These are phyloP conservation scores for Mycena maculata DNA, from an alignment of 768 basidiomycete genomes.

Conservation along the genomic window DNA sequence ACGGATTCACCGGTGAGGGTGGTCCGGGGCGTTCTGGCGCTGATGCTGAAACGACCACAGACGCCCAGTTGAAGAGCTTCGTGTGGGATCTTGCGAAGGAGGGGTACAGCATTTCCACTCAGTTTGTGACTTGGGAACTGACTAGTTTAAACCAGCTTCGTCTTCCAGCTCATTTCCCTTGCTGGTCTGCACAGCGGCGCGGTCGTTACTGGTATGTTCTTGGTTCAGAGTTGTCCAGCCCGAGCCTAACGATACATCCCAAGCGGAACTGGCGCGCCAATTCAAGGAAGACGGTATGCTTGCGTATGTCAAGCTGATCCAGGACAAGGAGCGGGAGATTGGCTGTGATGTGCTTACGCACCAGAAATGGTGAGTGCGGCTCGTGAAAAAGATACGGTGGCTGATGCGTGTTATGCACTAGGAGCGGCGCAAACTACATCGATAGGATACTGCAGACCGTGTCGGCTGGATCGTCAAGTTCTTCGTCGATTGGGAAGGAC, in stretches of 20 bases:
- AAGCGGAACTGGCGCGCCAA: constrained; percentile 81
- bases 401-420: constrained; percentile 44
- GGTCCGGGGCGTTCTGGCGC: not conserved
- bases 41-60: constrained; percentile 46
- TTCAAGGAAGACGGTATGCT: constrained; percentile 93
- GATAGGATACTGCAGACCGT: constrained; percentile 87
- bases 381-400: not conserved
- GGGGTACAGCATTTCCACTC: constrained; percentile 60
- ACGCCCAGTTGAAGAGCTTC: constrained; percentile 83
- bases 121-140: constrained; percentile 12
- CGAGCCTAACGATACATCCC: constrained; percentile 17
- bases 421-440: constrained; percentile 93
- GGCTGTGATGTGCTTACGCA: constrained; percentile 93
- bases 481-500: constrained; percentile 84
- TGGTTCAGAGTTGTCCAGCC: not conserved
- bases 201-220: constrained; percentile 71
- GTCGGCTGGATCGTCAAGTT: constrained; percentile 90
- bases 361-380: constrained; percentile 82
- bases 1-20: constrained; percentile 75
- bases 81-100: constrained; percentile 92
- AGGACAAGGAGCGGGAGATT: constrained; percentile 88
- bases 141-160: constrained; percentile 67
- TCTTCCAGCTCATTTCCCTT: constrained; percentile 89
- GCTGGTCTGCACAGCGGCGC: constrained; percentile 92
- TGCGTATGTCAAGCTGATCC: constrained; percentile 90